Base-by-base conservation (phyloP, 179 eudicot genomes). In the Spinacia oleracea region DNA sequence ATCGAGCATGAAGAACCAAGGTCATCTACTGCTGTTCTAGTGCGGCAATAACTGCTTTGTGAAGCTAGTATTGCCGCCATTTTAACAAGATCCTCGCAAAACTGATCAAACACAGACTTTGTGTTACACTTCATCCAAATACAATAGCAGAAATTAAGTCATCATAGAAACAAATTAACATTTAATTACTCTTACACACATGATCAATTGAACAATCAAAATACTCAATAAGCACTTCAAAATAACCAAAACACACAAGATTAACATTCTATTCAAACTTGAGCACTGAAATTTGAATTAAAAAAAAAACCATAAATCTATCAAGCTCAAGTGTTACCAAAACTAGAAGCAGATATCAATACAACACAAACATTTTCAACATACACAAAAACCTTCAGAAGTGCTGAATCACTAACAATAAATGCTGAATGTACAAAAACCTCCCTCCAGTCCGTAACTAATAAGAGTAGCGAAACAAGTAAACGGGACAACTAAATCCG, bases 41-140 rank as follows among this genome's bases (percentile, higher is more conserved):
- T 55, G 84, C 86, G 86, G 89, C 92, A 89, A 85, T 83, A 86
- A 82, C 89, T 87, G 87, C 94, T 83, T 21, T 90, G 89, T 45
- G 94, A 89, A 80, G 97, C 97, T 55, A 93, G 84, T 78, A 90
- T 83, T 81, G 92, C 96, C 83, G 91, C 94, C 97, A 93, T 92
- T 76, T 74, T 20, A 42, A 34, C 70, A 23, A 43, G 70, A 62
- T 71, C 65, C 65, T 32, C 32, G 9, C 7, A 75, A 69, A 78
- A 9, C 84, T 84, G 84, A 71, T 73, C 73, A 80, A 73, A 80
- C 55, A 73, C 51, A 65, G 67, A 73, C 14, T 18, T 38, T 35
- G 48, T 32, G 12, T 78, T 43, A 78, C 35, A 46, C 60, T 14
- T 27, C 10, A 72, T 48, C 14, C 20, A 29, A 23, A 10, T 15